Conservation (phyloP, 2,329 filamentous ascomycete species). For the Clonostachys sp. region DNA sequence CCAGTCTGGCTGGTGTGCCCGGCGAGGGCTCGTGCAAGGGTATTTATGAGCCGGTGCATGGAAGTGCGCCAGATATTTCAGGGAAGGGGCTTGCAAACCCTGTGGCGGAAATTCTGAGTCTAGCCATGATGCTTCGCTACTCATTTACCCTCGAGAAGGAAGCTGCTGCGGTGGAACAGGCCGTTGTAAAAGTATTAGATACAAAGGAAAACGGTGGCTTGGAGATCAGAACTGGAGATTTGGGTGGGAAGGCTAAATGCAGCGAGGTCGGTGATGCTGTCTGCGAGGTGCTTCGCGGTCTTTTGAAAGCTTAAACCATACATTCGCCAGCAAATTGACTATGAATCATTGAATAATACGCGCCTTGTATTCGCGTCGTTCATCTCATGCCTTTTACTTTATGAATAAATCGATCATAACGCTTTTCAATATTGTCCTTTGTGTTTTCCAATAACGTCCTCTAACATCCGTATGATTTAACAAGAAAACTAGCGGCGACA, state of each 20-base stretch:
- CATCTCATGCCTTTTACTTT: too few relatives aligned
- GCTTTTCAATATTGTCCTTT: neutral
- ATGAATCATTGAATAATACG: too few relatives aligned
- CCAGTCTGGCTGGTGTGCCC: conserved; percentile 35
- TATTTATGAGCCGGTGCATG: conserved; percentile 76
- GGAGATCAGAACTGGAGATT: conserved; percentile 59
- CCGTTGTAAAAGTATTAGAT: conserved; percentile 61
- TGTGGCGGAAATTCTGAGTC: conserved; percentile 64
- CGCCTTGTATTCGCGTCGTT: too few relatives aligned
- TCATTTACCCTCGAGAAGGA: conserved; percentile 59
- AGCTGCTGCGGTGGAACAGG: conserved; percentile 59
- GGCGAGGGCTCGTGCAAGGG: conserved; percentile 46
- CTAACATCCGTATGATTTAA: too few relatives aligned
- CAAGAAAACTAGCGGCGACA: too few relatives aligned
- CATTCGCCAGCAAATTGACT: too few relatives aligned
- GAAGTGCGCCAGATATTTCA: conserved; percentile 68
- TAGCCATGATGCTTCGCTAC: conserved; percentile 74
- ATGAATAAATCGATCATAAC: neutral
- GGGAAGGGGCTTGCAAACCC: conserved; percentile 71
- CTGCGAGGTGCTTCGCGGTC: conserved; percentile 2
- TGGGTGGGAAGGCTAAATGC: conserved; percentile 59
- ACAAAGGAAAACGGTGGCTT: conserved; percentile 27
- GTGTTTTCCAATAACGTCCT: too few relatives aligned
- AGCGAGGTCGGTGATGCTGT: conserved; percentile 63
- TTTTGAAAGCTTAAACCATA: too few relatives aligned